These are phyloP conservation scores for Terana coerulea DNA, from an alignment of 768 basidiomycete genomes.

Conservation along the genomic window DNA sequence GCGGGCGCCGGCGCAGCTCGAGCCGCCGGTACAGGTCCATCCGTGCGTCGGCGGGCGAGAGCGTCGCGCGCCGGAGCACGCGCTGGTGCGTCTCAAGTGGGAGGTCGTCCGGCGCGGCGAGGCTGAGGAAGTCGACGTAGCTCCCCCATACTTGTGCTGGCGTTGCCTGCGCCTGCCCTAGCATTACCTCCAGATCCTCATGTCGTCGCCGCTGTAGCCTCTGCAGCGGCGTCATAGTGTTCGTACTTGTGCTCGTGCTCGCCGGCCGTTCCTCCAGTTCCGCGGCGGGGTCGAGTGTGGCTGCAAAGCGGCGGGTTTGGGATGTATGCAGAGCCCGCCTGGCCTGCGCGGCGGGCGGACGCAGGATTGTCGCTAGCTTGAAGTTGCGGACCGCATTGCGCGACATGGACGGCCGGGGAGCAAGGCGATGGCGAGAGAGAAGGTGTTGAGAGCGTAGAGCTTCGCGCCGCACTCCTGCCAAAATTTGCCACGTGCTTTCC, in stretches of 20 bases:
- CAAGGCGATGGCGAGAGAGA: background rate
- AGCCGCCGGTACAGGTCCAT: slow-evolving; percentile 38
- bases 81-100: slow-evolving; percentile 65
- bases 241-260: background rate
- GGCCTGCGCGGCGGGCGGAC: background rate
- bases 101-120: slow-evolving; percentile 43
- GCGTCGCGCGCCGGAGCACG: slow-evolving; percentile 66
- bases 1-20: slow-evolving; percentile 32
- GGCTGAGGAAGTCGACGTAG: slow-evolving; percentile 55
- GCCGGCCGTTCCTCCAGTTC: background rate
- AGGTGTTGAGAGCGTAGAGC: background rate
- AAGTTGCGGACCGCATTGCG: background rate
- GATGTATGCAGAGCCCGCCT: slow-evolving; percentile 9
- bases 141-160: slow-evolving; percentile 59
- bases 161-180: slow-evolving; percentile 6
- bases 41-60: slow-evolving; percentile 43
- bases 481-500: slow-evolving; percentile 4
- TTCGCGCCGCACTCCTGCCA: background rate
- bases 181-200: slow-evolving; percentile 11
- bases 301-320: background rate
- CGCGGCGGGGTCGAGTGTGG: background rate
- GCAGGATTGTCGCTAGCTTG: background rate
- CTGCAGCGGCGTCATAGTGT: background rate
- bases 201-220: slow-evolving; percentile 13
- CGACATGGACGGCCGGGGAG: background rate